Evolutionary conservation across 371 early-diverging fungal genomes (phyloP).

Genomic region (Rhizopus sp.): DNA sequence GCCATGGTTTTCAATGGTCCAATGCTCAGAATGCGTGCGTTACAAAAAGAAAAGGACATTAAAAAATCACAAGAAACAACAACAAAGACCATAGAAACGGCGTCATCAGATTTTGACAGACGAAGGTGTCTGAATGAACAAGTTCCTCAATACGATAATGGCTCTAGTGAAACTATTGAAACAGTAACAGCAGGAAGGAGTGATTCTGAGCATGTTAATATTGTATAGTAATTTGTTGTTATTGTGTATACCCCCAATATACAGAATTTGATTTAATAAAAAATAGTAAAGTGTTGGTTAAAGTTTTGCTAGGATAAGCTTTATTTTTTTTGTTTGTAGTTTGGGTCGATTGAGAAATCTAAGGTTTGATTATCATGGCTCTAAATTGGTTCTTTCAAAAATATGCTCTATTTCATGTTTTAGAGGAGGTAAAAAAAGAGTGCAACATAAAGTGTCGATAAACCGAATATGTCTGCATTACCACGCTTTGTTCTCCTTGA

Average conservation of each 20-base stretch:
- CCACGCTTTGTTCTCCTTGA: too few species aligned
- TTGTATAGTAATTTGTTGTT: not conserved
- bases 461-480: too few species aligned
- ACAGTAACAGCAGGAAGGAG: not conserved
- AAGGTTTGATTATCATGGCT: too few species aligned
- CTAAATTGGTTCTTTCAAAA: too few species aligned
- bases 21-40: constrained; percentile 22
- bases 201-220: not conserved
- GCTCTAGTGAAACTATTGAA: constrained; percentile 2
- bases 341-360: too few species aligned
- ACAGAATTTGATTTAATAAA: not conserved
- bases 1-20: constrained; percentile 38
- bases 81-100: not conserved
- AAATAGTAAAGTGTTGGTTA: too few species aligned
- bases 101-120: not conserved
- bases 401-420: too few species aligned
- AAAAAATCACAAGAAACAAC: constrained; percentile 3
- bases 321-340: too few species aligned
- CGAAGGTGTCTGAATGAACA: too few species aligned
- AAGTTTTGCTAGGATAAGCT: too few species aligned
- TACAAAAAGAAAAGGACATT: not conserved
- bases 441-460: too few species aligned
- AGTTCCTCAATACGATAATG: constrained; percentile 1
- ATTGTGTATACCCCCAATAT: not conserved
- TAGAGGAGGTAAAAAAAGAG: too few species aligned